Conservation (phyloP, 495 filamentous ascomycete species). For the Margaritispora aquatica region DNA sequence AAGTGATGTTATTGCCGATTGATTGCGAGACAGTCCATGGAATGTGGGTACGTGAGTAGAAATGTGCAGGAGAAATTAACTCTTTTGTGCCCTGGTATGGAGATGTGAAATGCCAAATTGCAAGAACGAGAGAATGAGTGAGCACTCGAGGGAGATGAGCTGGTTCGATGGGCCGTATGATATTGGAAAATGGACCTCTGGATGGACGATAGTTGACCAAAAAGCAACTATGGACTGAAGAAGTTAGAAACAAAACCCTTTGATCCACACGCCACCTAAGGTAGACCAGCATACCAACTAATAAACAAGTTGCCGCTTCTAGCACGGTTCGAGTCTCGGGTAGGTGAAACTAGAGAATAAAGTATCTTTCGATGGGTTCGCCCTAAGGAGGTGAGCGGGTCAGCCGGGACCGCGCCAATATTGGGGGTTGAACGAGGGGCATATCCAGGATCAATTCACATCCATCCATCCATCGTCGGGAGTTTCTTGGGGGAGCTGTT, state of each 20-base stretch:
- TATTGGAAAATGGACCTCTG: neutral
- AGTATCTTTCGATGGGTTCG: constrained; percentile 1
- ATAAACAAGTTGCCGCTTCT: constrained; percentile 15
- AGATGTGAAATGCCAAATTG: neutral
- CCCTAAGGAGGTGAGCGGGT: constrained; percentile 6
- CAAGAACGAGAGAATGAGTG: neutral
- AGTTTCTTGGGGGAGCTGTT: neutral
- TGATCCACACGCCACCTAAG: neutral
- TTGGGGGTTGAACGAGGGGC: constrained; percentile 2
- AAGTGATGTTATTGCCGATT: neutral
- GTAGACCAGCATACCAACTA: neutral
- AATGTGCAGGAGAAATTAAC: neutral
- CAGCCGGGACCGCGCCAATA: constrained; percentile 5
- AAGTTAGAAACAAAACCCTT: neutral
- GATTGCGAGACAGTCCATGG: neutral
- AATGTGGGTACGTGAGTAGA: neutral
- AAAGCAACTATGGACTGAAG: neutral
- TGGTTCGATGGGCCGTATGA: neutral
- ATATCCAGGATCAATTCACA: neutral
- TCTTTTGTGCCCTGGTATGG: neutral
- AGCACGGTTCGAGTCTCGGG: constrained; percentile 22
- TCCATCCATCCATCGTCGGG: neutral
- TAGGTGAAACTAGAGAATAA: constrained; percentile 19
- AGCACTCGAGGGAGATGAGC: neutral
- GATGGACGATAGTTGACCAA: neutral